Percentiles rank a stretch among this genome's conserved stretches.
Evolutionary conservation across 768 basidiomycete genomes (phyloP).

Genomic region (Butyriboletus loyo): DNA sequence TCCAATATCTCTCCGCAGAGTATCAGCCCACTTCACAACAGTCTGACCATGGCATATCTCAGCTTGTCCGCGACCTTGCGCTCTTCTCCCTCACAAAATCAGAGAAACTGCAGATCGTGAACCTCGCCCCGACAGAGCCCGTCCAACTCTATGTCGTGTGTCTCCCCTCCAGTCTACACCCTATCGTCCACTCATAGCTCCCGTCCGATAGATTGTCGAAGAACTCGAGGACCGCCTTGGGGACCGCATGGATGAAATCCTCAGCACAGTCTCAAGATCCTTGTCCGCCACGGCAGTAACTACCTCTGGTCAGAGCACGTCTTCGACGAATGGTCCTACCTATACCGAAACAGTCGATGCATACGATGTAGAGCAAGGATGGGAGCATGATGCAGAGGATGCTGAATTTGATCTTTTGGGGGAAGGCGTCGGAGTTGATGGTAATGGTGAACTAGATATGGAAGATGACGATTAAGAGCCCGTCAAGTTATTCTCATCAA

Average conservation of each 20-base stretch:
- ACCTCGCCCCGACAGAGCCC: slow-evolving; percentile 74
- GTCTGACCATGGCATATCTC: slow-evolving; percentile 57
- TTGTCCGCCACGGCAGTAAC: slow-evolving; percentile 14
- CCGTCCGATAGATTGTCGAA: slow-evolving; percentile 75
- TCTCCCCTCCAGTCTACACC: slow-evolving; percentile 9
- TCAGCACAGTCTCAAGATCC: slow-evolving; percentile 52
- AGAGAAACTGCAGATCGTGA: slow-evolving; percentile 91
- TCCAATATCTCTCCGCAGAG: slow-evolving; percentile 76
- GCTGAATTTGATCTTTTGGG: slow-evolving; percentile 62
- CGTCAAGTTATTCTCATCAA: not conserved
- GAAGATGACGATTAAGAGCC: slow-evolving; percentile 46
- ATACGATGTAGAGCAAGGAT: slow-evolving; percentile 25
- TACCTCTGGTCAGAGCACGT: not conserved
- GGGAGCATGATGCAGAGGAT: slow-evolving; percentile 45
- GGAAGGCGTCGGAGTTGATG: slow-evolving; percentile 64
- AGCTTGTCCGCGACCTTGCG: slow-evolving; percentile 64
- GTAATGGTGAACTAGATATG: slow-evolving; percentile 71
- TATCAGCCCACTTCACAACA: slow-evolving; percentile 69
- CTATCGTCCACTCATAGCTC: not conserved
- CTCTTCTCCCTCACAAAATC: slow-evolving; percentile 79
- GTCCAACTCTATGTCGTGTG: slow-evolving; percentile 90
- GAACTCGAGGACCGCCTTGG: slow-evolving; percentile 84
- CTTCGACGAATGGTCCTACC: not conserved
- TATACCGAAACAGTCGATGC: slow-evolving; percentile 7
- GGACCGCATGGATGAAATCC: slow-evolving; percentile 63